A percentile compares a stretch with the other conserved stretches of the same genome.
These are phyloP conservation scores for Gossypium trilobum DNA, from an alignment of 441 rosid species.

Conservation along the genomic window DNA sequence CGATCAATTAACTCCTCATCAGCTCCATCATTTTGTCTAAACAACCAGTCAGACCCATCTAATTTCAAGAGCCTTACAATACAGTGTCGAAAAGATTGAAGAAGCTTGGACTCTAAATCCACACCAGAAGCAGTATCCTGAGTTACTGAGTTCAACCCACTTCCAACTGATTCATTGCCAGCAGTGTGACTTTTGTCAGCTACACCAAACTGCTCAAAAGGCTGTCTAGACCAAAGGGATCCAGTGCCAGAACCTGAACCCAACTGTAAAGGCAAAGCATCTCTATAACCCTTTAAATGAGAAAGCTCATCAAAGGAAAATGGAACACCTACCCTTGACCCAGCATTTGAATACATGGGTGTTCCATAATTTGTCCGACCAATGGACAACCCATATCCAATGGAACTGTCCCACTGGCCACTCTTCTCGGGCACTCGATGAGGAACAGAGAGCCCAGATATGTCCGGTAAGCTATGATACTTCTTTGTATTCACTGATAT, in stretches of 20 bases:
- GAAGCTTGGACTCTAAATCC: constrained; percentile 73
- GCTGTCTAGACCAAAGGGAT: constrained; percentile 93
- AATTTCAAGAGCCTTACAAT: constrained; percentile 65
- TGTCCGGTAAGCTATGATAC: constrained; percentile 77
- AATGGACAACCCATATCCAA: constrained; percentile 42
- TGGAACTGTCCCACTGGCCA: constrained; percentile 42
- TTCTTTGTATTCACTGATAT: constrained; percentile 48
- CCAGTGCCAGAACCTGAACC: constrained; percentile 38
- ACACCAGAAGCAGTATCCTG: constrained; percentile 35
- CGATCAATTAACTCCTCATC: constrained; percentile 83
- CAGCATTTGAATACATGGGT: constrained; percentile 36
- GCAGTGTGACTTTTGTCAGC: constrained; percentile 46
- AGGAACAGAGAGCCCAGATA: constrained; percentile 58
- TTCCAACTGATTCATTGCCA: constrained; percentile 45
- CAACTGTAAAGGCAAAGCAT: constrained; percentile 29
- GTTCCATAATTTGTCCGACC: constrained; percentile 42
- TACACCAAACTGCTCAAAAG: constrained; percentile 87
- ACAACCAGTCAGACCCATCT: constrained; percentile 93
- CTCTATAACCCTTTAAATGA: constrained; percentile 45
- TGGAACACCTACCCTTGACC: constrained; percentile 39
- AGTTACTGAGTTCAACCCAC: constrained; percentile 32
- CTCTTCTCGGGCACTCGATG: constrained; percentile 40
- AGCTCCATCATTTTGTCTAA: constrained; percentile 70
- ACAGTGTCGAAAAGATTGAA: constrained; percentile 66
- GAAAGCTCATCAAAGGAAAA: constrained; percentile 39